Evolutionary conservation across 2,329 filamentous ascomycete species (phyloP), one percentile per base, ranked within the genome.

Genomic region (Fusarium napiforme): DNA sequence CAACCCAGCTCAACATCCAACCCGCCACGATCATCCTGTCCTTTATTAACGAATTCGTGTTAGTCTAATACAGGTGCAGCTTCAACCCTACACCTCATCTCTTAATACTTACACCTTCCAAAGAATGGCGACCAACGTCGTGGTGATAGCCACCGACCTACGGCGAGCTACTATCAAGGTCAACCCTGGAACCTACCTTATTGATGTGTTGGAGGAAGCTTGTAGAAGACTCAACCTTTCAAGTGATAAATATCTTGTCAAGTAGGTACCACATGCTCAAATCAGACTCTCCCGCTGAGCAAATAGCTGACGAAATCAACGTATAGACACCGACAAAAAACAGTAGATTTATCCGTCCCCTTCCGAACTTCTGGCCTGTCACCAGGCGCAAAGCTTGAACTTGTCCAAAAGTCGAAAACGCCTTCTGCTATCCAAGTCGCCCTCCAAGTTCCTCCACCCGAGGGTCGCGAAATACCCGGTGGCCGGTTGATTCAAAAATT

Each of bases 381-480:
- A 18, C 89, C 93, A 42, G 96, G 96, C 70, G 96, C 96, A 67
- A 97, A 97, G 80, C 90, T 99, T 66, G 95, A 98, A 80, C 93
- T 99, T 56, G 92, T 98, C 28, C 91, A 94, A 79, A 91, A 93
- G 67, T 96, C 95, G 50, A 93, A 93, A 64, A 96, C 95, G 0
- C 93, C 95, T 1, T 92, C 94, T 4, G 92, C 93, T 53, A 92
- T 99, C 63, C 95, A 93, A 45, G 92, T 99, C 46, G 96, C 94
- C n/a, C 85, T 99, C 18, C 93, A 97, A 79, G 85, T 98, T 34
- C 93, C 94, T 7, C 87, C 91, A 40, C 89, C 91, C 28, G 93
- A 96, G 79, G 90, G 88, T 26, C 85, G 85, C 49, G 85, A 87
- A 55, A 86, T 88, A 26, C 88, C 91, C 4, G 90, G 89, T 73